phyloP scores from a whole-genome alignment of 257 asterid genomes.

The Capsicum rhomboideum region DNA sequence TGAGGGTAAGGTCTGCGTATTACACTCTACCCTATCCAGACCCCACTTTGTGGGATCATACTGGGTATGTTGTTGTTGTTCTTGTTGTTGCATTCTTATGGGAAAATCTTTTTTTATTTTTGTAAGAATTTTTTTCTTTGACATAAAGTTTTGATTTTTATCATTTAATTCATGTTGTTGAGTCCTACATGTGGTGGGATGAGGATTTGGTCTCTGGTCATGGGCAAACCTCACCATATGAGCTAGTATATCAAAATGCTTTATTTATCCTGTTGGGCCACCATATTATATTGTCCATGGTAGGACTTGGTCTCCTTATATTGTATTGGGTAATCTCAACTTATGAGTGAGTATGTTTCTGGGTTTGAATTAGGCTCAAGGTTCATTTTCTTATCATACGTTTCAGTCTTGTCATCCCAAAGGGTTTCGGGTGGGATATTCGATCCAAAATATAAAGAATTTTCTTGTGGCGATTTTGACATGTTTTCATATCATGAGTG shows the following conservation, averaged over 20 bases:
- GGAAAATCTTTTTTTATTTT: neutral
- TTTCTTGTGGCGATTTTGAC: neutral
- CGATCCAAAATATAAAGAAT: neutral
- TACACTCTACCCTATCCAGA: too few species aligned
- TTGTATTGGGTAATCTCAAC: neutral
- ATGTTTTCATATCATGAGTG: neutral
- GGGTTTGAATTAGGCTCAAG: neutral
- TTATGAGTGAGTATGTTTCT: neutral
- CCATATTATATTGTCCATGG: neutral
- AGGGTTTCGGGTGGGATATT: neutral
- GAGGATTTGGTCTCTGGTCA: neutral
- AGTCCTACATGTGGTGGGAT: neutral
- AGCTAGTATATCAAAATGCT: neutral
- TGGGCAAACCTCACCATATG: neutral
- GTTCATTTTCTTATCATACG: neutral
- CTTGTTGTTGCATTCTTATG: neutral
- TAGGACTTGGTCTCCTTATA: neutral
- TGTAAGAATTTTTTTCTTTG: neutral
- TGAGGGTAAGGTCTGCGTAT: too few species aligned
- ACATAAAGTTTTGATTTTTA: neutral
- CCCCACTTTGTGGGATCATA: too few species aligned
- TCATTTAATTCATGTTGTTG: neutral
- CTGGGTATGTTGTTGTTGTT: too few species aligned
- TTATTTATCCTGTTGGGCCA: neutral
- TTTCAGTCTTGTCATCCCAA: neutral